Evolutionary conservation across 2,329 filamentous ascomycete genomes (phyloP).

Genomic region (Talaromyces sp.): DNA sequence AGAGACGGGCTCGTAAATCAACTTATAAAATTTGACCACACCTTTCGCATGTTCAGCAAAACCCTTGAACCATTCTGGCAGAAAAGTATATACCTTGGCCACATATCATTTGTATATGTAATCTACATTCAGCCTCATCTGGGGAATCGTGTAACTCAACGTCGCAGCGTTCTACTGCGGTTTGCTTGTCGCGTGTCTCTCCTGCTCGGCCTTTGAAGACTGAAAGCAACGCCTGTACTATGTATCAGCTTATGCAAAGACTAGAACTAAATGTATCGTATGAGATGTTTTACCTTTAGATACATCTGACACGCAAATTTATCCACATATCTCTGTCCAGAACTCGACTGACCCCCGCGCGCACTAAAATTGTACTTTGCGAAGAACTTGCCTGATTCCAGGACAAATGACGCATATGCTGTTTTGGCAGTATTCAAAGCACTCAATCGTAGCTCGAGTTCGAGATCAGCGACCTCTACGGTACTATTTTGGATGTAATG

Average conservation of each 20-base stretch:
- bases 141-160: slow-evolving; percentile 56
- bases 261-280: background rate
- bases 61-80: background rate
- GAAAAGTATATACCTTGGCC: slow-evolving; percentile 47
- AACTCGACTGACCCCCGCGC: slow-evolving; percentile 22
- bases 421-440: slow-evolving; percentile 62
- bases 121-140: slow-evolving; percentile 56
- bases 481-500: background rate
- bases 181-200: slow-evolving; percentile 56
- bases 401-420: slow-evolving; percentile 58
- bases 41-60: slow-evolving; percentile 35
- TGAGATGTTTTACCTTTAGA: slow-evolving; percentile 44
- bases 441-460: slow-evolving; percentile 54
- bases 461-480: background rate
- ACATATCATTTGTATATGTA: slow-evolving; percentile 60
- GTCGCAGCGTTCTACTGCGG: slow-evolving; percentile 59
- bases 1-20: slow-evolving; percentile 60
- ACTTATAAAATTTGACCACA: slow-evolving; percentile 61
- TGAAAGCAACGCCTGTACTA: slow-evolving; percentile 51
- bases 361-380: slow-evolving; percentile 53
- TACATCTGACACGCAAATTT: slow-evolving; percentile 59
- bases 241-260: background rate
- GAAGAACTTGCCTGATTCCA: slow-evolving; percentile 56
- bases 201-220: slow-evolving; percentile 58
- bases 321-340: slow-evolving; percentile 35